These are phyloP conservation scores for Raffaelea ambrosiae DNA, from an alignment of 2,329 filamentous ascomycete genomes.

Conservation along the genomic window DNA sequence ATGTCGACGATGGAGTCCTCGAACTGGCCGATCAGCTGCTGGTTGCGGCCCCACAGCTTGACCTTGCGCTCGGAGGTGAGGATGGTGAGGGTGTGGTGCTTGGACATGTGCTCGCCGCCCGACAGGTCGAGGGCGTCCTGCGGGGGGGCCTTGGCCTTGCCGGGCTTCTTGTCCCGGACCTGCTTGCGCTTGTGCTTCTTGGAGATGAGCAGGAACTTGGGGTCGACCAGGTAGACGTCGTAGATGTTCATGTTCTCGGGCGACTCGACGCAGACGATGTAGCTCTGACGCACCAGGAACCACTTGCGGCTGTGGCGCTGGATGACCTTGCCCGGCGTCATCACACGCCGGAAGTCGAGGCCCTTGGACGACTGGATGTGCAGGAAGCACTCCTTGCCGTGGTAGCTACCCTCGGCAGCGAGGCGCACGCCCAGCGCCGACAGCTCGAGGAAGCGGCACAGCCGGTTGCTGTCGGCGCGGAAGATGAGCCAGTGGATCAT, in stretches of 20 bases:
- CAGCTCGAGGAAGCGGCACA: constrained; percentile 92
- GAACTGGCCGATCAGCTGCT: constrained; percentile 83
- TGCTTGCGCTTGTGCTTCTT: constrained; percentile 56
- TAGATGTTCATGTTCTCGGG: constrained; percentile 98
- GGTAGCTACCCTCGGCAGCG: constrained; percentile 91
- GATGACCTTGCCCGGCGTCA: constrained; percentile 71
- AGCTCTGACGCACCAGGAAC: constrained; percentile 97
- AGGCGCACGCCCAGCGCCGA: constrained; percentile 90
- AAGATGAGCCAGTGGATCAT: constrained; percentile 98
- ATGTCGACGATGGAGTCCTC: constrained; percentile 87
- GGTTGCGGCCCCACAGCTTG: constrained; percentile 83
- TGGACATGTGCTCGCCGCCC: constrained; percentile 21
- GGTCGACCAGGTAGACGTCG: constrained; percentile 94
- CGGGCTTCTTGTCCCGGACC: constrained; percentile 33
- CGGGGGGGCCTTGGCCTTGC: not conserved
- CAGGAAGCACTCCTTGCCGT: constrained; percentile 92
- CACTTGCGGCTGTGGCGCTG: constrained; percentile 84
- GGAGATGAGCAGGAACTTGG: constrained; percentile 73
- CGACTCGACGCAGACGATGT: constrained; percentile 96
- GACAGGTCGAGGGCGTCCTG: constrained; percentile 40
- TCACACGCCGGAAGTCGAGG: constrained; percentile 72
- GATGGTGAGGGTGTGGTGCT: constrained; percentile 83
- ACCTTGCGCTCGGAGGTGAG: constrained; percentile 87
- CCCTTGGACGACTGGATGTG: constrained; percentile 89
- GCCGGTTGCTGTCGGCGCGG: constrained; percentile 83